Evolutionary conservation across 202 grass and related monocot genomes (phyloP).

Genomic region (Brachypodium distachyon): DNA sequence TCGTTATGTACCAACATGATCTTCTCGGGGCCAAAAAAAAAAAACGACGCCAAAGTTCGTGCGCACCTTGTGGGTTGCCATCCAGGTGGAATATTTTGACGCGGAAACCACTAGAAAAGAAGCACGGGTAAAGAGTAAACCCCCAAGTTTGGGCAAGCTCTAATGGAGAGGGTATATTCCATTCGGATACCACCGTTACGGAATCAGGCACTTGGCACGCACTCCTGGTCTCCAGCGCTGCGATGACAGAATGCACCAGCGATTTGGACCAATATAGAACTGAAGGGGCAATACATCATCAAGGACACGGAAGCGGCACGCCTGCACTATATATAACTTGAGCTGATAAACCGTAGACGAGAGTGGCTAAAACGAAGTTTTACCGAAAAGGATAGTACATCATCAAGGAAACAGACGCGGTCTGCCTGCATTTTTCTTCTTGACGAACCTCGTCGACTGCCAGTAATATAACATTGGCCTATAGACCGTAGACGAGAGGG

Average conservation of each 20-base stretch:
- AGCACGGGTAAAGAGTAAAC: neutral
- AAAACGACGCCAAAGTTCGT: neutral
- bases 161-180: neutral
- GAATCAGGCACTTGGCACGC: neutral
- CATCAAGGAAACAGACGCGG: no score
- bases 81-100: neutral
- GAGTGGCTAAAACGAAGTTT: conserved; percentile 3
- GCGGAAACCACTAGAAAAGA: neutral
- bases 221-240: no score
- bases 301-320: neutral
- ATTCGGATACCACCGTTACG: neutral
- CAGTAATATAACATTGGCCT: no score
- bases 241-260: neutral
- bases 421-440: no score
- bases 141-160: neutral
- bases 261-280: neutral
- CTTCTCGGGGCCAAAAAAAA: neutral
- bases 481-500: no score
- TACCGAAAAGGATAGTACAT: neutral
- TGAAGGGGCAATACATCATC: neutral
- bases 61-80: neutral
- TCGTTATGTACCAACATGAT: no score
- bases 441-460: no score
- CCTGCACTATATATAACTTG: neutral
- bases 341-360: neutral